Percentiles rank a stretch among this genome's conserved stretches.
phyloP scores from a whole-genome alignment of 129 eudicot genomes.

The Lactuca saligna region DNA sequence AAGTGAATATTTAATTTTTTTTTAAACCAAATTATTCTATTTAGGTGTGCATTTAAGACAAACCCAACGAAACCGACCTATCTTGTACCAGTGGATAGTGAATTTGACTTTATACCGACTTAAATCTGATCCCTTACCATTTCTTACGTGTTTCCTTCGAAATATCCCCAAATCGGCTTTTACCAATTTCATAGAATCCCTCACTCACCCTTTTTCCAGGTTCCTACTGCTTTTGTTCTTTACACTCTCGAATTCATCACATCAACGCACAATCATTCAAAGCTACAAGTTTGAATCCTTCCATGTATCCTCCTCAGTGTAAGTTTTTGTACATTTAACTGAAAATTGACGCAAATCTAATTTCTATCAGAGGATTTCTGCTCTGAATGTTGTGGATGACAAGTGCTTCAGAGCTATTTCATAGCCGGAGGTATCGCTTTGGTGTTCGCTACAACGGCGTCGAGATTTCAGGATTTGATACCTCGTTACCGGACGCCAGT shows the following conservation, averaged over 20 bases:
- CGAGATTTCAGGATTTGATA: conserved; percentile 29
- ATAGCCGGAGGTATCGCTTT: conserved; percentile 56
- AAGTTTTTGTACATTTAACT: neutral
- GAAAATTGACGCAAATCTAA: conserved; percentile 2
- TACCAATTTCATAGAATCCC: neutral
- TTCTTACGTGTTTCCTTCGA: neutral
- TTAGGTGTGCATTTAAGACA: neutral
- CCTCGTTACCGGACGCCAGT: conserved; percentile 13
- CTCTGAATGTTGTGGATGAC: conserved; percentile 53
- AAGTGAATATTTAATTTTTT: too few relatives aligned
- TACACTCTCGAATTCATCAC: neutral
- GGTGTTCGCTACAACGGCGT: conserved; percentile 34
- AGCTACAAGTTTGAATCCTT: neutral
- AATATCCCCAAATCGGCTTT: conserved; percentile 2
- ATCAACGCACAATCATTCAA: neutral
- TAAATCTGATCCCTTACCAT: neutral
- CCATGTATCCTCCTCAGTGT: neutral
- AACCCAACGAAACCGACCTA: neutral
- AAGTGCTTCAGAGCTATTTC: conserved; percentile 73
- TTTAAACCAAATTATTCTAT: neutral
- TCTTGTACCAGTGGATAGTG: neutral
- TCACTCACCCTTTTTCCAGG: neutral
- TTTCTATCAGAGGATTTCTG: neutral
- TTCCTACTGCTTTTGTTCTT: neutral
- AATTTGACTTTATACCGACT: neutral